Percentiles rank a stretch among this genome's conserved stretches.
phyloP scores from a whole-genome alignment of 2,329 filamentous ascomycete genomes.

The Hymenoscyphus albidus region DNA sequence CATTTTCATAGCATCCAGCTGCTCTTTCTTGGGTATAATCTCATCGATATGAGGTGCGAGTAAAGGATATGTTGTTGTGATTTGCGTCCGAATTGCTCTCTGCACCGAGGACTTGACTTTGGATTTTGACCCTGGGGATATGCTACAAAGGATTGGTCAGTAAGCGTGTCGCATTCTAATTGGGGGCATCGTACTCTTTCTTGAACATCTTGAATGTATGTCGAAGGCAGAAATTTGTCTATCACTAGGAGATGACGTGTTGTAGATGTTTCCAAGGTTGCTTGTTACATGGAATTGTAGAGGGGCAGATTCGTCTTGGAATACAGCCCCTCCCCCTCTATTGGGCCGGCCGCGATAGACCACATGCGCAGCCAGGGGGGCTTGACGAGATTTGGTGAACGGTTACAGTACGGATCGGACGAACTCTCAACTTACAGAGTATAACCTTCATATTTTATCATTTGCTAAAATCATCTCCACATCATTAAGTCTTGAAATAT shows the following conservation, averaged over 20 bases:
- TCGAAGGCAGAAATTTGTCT: neutral
- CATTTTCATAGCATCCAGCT: constrained; percentile 87
- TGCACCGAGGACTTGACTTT: constrained; percentile 98
- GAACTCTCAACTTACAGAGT: too few species aligned
- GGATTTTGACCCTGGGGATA: constrained; percentile 75
- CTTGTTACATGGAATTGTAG: neutral
- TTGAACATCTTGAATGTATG: constrained; percentile 69
- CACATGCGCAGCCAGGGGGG: neutral
- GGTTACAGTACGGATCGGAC: too few species aligned
- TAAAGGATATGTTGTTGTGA: constrained; percentile 80
- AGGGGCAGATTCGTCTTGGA: neutral
- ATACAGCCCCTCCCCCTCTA: neutral
- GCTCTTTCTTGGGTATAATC: constrained; percentile 90
- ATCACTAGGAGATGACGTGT: neutral
- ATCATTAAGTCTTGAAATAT: too few species aligned
- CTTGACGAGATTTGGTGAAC: too few species aligned
- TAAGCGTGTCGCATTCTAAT: constrained; percentile 3
- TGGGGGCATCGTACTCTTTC: constrained; percentile 64
- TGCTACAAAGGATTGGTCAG: constrained; percentile 46
- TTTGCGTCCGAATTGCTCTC: constrained; percentile 75
- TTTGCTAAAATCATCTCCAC: too few species aligned
- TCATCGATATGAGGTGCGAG: constrained; percentile 88
- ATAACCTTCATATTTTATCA: too few species aligned
- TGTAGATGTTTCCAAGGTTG: neutral
- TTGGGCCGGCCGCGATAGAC: neutral